Conservation (phyloP, 192 early-diverging fungal genomes). For the Rhizoclosmatium sp. region DNA sequence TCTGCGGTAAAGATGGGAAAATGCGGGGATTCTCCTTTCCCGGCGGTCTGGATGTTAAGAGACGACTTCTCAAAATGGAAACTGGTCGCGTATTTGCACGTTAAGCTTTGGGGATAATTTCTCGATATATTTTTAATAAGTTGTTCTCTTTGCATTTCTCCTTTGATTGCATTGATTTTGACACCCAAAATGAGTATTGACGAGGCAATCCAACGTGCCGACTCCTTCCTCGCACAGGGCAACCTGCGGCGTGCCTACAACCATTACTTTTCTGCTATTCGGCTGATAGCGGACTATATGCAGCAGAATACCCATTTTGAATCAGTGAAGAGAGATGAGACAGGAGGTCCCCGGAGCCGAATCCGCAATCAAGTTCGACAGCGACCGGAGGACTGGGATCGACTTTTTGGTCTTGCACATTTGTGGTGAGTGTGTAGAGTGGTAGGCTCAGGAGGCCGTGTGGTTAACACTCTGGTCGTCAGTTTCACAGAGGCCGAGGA, state of each 20-base stretch:
- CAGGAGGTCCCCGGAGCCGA: neutral
- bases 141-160: no score
- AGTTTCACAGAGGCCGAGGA: slow-evolving; percentile 45
- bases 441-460: no score
- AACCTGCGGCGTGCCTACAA: slow-evolving; percentile 13
- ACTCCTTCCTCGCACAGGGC: slow-evolving; percentile 28
- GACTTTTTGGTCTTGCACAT: slow-evolving; percentile 40
- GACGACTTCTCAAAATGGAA: slow-evolving; percentile 19
- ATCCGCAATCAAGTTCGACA: slow-evolving; percentile 13
- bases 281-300: slow-evolving; percentile 21
- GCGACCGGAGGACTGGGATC: slow-evolving; percentile 26
- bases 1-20: slow-evolving; percentile 18
- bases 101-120: no score
- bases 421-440: slow-evolving; percentile 24
- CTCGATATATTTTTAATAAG: neutral
- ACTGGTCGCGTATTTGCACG: slow-evolving; percentile 8
- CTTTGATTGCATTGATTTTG: neutral
- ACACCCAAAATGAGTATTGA: slow-evolving; percentile 9
- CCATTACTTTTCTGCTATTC: slow-evolving; percentile 29
- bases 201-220: slow-evolving; percentile 21
- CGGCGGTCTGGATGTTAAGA: slow-evolving; percentile 20
- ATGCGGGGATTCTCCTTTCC: slow-evolving; percentile 30
- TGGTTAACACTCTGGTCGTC: neutral
- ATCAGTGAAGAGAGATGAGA: neutral
- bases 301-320: slow-evolving; percentile 14